Base-by-base conservation (phyloP, 495 filamentous ascomycete genomes). In the Darksidea phi region DNA sequence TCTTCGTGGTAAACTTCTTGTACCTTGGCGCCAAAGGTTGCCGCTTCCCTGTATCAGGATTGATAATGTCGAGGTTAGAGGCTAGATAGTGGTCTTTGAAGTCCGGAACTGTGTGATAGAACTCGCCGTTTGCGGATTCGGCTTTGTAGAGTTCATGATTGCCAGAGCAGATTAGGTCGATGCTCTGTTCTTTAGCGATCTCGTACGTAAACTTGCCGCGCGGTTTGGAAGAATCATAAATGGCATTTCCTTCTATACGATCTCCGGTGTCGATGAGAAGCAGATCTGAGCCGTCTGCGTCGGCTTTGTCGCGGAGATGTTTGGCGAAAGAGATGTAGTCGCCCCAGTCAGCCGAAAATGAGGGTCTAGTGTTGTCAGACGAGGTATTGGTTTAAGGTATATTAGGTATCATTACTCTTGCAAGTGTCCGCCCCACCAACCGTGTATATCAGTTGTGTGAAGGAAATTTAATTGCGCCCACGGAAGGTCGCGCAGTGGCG, bases 401-500 rank as follows among this genome's bases (percentile, higher is more conserved):
- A 18, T 41, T 12, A 50, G 41, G 28, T 46, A 18, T 42, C 6
- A 49, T 77, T 77, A 88, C 85, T 98, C 94, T 75, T 89, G 87
- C 6, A 97, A 76, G 80, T 98, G 94, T 23, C 94, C 94, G 8
- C 83, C 91, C 66, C 93, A 85, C 94, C 94, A 98, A 66, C 95
- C 91, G 78, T 98, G 94, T 18, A 88, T 93, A 75, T 96, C 89
- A 18, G 92, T 96, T 0, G 92, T 96, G 67, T 95, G 90, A 15
- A 98, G 77, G 74, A 98, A 91, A 76, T 97, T 97, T 57, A 97
- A 79, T 70, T 93, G 87, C 20, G 88, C 92, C 91, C 94, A 95
- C 66, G 83, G 81, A 20, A 98, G 81, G 48, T 89, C 80, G 60
- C 94, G 86, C 67, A 97, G 80, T 32, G 89, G 90, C 51, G 87